Base-by-base conservation (phyloP, 108 stramenopile genomes). In the Skeletonema tropicum region DNA sequence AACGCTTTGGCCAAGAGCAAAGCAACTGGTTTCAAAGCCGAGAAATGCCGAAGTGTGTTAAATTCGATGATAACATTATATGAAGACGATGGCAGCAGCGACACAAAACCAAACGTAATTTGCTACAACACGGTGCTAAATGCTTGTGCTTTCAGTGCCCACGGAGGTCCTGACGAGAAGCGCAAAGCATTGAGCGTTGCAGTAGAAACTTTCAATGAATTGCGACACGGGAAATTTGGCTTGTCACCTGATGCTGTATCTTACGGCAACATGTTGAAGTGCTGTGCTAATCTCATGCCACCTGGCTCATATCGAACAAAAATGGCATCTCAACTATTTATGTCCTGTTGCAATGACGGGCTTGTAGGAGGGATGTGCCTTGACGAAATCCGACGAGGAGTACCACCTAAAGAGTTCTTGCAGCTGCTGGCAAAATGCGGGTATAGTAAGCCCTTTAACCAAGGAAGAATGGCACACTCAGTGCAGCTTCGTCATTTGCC, bases 111-210 rank as follows among this genome's bases (percentile, higher is more conserved):
- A 6, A 85, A 85, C 31, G 46, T 73, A 11, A 74, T 88, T 13
- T 71, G 87, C 21, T 90, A 77, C 79, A 91, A 91, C 25, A 84
- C 90, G 15, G 85, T 91, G 8, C 60, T 91, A 39, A 91, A 91
- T 64, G 90, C 90, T 23, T 87, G 86, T 69, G 88, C 90, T 13
- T 91, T 91, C 49, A 87, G 85, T 19, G 88, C 90, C 14, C 26
- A 33, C 33, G 82, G 75, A 17, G 75, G 83, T 19, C 55, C 74
- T 10, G 74, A 79, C 12, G 85, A 87, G 38, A 79, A 66, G 45
- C 82, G 73, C 23, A 57, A 74, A 41, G 90, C 90, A 15, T 41
- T 91, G 11, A 41, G 70, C 57, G 82, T 89, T 33, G 90, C 90
- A 19, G 83, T 88, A 0, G 49, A 66, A 31, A 84, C 79, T 39